Base-by-base conservation (phyloP, 306 rosid genomes). In the Parietaria judaica region DNA sequence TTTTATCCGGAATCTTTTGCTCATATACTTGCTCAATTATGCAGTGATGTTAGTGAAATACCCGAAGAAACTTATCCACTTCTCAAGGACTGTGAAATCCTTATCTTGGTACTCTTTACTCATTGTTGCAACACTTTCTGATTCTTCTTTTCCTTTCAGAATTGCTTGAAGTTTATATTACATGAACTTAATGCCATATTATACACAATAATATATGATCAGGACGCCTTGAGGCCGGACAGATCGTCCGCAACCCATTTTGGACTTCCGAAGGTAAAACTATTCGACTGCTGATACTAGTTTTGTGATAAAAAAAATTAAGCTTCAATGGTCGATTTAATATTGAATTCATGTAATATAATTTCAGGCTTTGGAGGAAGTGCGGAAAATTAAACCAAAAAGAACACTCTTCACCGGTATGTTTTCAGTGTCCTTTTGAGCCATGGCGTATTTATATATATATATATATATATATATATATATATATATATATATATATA, bases 11-110 rank as follows among this genome's bases (percentile, higher is more conserved):
- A 56, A 54, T 66, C 53, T 48, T 4, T 14, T 11, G 44, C 71
- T 76, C 66, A 49, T n/a, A 83, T 63, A 16, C 52, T 63, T 47
- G 38, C 65, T 60, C 51, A 61, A 64, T 52, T 67, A 51, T 72
- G 66, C 84, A 88, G 96, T 71, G 98, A 92, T 66, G 96, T 79
- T 63, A 86, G 98, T 50, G 98, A 85, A 1, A 88, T 92, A 71
- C 96, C 95, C 11, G 88, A 86, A 72, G 98, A 86, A 82, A 88
- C 98, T 66, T 92, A 88, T 69, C 96, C 95, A 6, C 90, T 88
- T 70, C 69, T 92, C 70, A 79, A 77, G 82, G 77, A 74, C 45
- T 85, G 86, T 66, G 98, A 88, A 77, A 64, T 84, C 65, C 86
- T 92, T 56, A 80, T 92, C 67, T 56, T 92, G 95, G 98, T 92